A percentile compares a stretch with the other conserved stretches of the same genome.
These are phyloP conservation scores for Pisolithus orientalis DNA, from an alignment of 768 basidiomycete genomes.

Conservation along the genomic window DNA sequence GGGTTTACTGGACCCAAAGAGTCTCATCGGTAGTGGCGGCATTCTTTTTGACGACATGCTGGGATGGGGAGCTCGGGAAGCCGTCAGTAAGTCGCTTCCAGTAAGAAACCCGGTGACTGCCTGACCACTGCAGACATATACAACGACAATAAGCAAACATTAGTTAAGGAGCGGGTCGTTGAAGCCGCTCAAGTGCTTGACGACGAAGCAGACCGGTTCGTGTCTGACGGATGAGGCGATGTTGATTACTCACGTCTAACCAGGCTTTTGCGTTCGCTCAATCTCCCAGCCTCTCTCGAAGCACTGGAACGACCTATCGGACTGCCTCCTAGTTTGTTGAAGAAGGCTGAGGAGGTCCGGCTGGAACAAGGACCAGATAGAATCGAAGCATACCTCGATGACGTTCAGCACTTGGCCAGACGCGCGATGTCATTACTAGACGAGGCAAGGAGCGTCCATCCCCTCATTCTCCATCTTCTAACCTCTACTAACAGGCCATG, in stretches of 20 bases:
- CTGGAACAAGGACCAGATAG: constrained; percentile 67
- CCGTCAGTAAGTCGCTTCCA: constrained; percentile 58
- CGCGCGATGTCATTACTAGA: constrained; percentile 60
- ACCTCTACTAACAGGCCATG: constrained; percentile 52
- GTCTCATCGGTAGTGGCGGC: constrained; percentile 43
- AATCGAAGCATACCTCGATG: constrained; percentile 66
- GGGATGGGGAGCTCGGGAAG: constrained; percentile 82
- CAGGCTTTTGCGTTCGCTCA: constrained; percentile 63
- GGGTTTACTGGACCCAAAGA: constrained; percentile 53
- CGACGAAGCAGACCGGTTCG: constrained; percentile 54
- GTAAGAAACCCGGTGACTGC: not conserved
- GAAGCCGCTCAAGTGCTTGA: constrained; percentile 59
- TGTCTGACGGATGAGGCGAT: constrained; percentile 4
- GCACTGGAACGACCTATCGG: constrained; percentile 83
- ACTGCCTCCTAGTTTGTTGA: constrained; percentile 80
- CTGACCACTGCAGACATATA: constrained; percentile 62
- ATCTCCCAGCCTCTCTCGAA: constrained; percentile 82
- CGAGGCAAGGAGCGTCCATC: constrained; percentile 47
- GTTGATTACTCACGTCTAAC: constrained; percentile 2
- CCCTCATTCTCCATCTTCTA: not conserved
- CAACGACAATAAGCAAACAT: constrained; percentile 68
- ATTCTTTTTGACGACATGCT: constrained; percentile 72
- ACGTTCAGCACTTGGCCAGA: constrained; percentile 60
- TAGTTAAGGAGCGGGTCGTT: constrained; percentile 62
- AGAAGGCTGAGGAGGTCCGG: constrained; percentile 81